Percentiles rank a stretch among this genome's conserved stretches.
phyloP scores from a whole-genome alignment of 306 rosid species.

The Arachis hypogaea region DNA sequence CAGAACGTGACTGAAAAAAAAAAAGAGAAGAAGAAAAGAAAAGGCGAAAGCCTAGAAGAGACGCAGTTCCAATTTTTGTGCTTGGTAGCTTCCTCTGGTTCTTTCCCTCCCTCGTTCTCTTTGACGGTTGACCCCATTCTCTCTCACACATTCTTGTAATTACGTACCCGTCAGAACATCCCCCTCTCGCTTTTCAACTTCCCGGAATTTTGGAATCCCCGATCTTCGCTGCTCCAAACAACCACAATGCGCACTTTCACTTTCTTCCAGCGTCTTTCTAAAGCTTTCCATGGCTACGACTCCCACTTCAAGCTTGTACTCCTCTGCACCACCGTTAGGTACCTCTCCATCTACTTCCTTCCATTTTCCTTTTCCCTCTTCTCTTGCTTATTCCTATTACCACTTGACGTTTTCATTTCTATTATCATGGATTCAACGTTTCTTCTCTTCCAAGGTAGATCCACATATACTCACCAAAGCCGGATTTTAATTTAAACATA shows the following conservation, averaged over 20 bases:
- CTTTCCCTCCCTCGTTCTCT: constrained; percentile 31
- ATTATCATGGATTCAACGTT: background rate
- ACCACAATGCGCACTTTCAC: constrained; percentile 51
- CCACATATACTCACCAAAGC: background rate
- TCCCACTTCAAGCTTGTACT: constrained; percentile 65
- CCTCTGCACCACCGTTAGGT: constrained; percentile 83
- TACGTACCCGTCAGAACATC: too few relatives aligned
- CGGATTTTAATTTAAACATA: background rate
- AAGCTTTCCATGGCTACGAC: constrained; percentile 54
- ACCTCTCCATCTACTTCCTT: constrained; percentile 13
- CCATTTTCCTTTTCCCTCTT: background rate
- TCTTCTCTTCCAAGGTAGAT: background rate
- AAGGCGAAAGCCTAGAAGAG: background rate
- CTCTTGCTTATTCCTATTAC: constrained; percentile 12
- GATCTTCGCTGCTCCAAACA: constrained; percentile 29
- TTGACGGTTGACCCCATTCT: constrained; percentile 34
- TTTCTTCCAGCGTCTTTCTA: constrained; percentile 58
- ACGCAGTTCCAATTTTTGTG: constrained; percentile 11
- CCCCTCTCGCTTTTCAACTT: background rate
- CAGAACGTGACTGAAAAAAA: background rate
- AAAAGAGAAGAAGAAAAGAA: too few relatives aligned
- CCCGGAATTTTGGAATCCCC: constrained; percentile 26
- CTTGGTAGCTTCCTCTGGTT: background rate
- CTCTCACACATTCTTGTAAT: background rate
- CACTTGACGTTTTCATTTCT: background rate